Conservation (phyloP, 305 asterid genomes). For the Andrographis paniculata region DNA sequence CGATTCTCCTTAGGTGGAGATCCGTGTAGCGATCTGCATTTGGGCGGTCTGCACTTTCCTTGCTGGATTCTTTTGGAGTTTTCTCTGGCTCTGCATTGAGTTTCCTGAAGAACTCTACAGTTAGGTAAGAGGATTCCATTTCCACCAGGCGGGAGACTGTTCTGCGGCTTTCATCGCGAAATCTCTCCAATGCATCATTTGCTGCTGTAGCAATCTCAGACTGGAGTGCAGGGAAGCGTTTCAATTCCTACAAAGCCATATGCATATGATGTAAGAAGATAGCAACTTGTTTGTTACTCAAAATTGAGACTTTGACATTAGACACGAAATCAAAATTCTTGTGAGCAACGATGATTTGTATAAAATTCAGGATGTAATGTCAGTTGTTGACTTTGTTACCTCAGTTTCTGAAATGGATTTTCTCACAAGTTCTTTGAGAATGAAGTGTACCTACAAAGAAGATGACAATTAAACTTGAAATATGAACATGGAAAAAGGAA, state of each 20-base stretch:
- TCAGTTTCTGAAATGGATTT: conserved; percentile 79
- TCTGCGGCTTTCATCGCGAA: conserved; percentile 88
- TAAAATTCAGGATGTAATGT: conserved; percentile 4
- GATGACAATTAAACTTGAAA: conserved; percentile 11
- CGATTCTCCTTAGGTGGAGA: conserved; percentile 66
- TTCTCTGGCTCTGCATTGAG: conserved; percentile 83
- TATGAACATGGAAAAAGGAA: background rate
- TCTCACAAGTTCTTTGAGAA: conserved; percentile 91
- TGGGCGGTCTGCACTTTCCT: conserved; percentile 26
- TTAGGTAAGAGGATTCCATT: conserved; percentile 93
- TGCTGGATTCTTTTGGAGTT: conserved; percentile 1
- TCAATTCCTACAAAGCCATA: conserved; percentile 58
- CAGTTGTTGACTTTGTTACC: conserved; percentile 31
- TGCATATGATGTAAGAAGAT: background rate
- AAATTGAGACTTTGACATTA: conserved; percentile 7
- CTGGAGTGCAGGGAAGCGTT: conserved; percentile 87
- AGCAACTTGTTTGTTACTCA: background rate
- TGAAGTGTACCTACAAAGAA: conserved; percentile 63
- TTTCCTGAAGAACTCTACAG: conserved; percentile 90
- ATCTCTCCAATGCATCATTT: conserved; percentile 90
- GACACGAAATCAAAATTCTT: no score
- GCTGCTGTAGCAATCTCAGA: conserved; percentile 89
- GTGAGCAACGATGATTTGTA: background rate
- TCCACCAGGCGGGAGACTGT: conserved; percentile 89
- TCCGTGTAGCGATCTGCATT: conserved; percentile 76